Evolutionary conservation across 2,329 filamentous ascomycete genomes (phyloP), one percentile per base, ranked within the genome.

Genomic region (Colletotrichum caudatum): DNA sequence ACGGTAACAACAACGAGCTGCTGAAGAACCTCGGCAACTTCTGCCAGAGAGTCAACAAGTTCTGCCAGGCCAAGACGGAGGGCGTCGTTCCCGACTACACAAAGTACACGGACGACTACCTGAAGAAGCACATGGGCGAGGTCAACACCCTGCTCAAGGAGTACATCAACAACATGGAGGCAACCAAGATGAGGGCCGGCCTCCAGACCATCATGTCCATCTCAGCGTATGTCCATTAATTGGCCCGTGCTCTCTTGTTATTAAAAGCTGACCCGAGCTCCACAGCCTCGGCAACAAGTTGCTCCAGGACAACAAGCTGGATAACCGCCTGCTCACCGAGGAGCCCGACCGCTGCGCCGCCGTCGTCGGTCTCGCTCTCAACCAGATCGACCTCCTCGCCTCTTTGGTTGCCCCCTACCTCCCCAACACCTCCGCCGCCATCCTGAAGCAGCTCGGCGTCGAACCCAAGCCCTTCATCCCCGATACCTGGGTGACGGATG

Each of bases 1-100:
- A 90, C 46, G 87, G 89, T 76, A 97, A 97, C 86, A 97, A 98
- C 85, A 94, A 92, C 78, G 93, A 96, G 79, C 88, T 98, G n/a
- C 82, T 93, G 61, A 91, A 91, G 80, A 93, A 92, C 80, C 85
- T 93, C 51, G 91, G 91, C 66, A 94, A 94, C 81, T 89, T 94
- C 76, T 90, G 92, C 79, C 92, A 93, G 81, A 87, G 92, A 69
- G 72, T 74, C 20, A 85, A 94, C 82, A 94, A 94, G 82, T 92
- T 94, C 79, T 88, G 92, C 80, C 90, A 94, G 81, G 87, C 92
- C 76, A 94, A 94, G 81, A 92, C 93, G 79, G 89, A 90, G 71
- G 89, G 90, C 66, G 84, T 90, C 37, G 86, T 95, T 12, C 93
- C 93, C 18, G 90, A 91, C 71, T 88, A 84, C 75, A 82, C 84